Base-by-base conservation (phyloP, 1,284 basidiomycete genomes). In the Moesziomyces globuligerus region DNA sequence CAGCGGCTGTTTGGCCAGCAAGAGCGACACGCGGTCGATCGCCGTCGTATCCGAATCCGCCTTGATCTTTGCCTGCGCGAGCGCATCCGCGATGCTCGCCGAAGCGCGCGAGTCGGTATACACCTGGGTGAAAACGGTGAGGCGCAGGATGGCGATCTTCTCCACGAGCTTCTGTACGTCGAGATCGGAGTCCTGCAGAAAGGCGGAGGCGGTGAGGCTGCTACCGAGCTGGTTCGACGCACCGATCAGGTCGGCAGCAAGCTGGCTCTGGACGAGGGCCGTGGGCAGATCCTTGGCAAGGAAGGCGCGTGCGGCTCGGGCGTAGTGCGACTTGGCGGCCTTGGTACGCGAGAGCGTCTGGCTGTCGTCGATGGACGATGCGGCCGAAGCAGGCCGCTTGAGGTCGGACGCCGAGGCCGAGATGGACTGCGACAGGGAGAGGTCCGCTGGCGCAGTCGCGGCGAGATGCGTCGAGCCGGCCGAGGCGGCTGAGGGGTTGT, bases 261-360 rank as follows among this genome's bases (percentile, higher is more conserved):
- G 53, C 51, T 75, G 62, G 28, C 65, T 72, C 23, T 62, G 48
- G 2, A 72, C 17, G 23, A 78, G 49, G 7, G 74, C 60, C 3
- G 49, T 50, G 4, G 51, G 53, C 29, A 75, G 50, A 37, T 76
- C 60, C 46, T 72, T 74, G 25, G 61, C 69, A 4, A 78, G 51
- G 42, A 78, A 78, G 5, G 71, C 67, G 13, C 66, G 50, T n/a
- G 74, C 72, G 15, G 72, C 58, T 46, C 42, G 54, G 15, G 58
- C 52, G 28, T 67, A 70, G 23, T 62, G 58, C 15, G 57, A 10
- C 44, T 56, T 66, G 45, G 68, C 68, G 3, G 55, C 48, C 52
- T 61, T 61, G 39, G 51, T 70, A 15, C 53, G 48, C 15, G 72
- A 68, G 18, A 67, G 46, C 9, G 53, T 49, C 34, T 59, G 64